Evolutionary conservation across 1,284 basidiomycete species (phyloP), one percentile per base, ranked within the genome.

Genomic region (Xanthoconium separans): DNA sequence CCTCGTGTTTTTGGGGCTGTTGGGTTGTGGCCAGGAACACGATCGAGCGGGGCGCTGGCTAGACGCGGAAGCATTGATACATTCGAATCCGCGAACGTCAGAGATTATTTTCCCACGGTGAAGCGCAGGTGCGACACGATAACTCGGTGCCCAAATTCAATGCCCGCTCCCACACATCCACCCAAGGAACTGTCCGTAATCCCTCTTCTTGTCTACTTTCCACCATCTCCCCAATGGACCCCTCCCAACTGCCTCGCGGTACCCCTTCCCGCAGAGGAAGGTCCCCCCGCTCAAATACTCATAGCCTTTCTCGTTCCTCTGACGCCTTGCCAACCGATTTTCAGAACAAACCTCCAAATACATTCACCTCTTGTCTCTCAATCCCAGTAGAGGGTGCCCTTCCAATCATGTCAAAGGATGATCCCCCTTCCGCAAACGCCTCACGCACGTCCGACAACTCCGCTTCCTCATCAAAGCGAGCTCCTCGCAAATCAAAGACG

Each of bases 401-500:
- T 56, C 75, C 80, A 61, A 75, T 81, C 49, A 52, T 65, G 12
- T 50, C 58, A 9, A 59, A 60, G 40, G 69, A 70, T 16, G 68
- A 71, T 56, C 52, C 63, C 39, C 55, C 55, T 2, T 54, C 61
- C 37, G 55, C 55, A 30, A 41, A 66, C 6, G 57, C 47, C 44
- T 52, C 60, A 56, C 49, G 62, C 57, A 56, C 54, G 49, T 55
- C 62, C 51, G 71, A 65, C 61, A 69, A 63, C 61, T 71, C 61
- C 62, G 62, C 63, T 46, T 37, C 66, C 50, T 62, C 59, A 48
- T 78, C 79, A 48, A 83, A 81, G 72, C 80, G 89, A 56, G 87
- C 89, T 39, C 89, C 90, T 44, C 85, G 90, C 68, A 91, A 91
- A 78, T 91, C 89, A 61, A 92, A 92, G 79, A 89, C 84, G 40